Evolutionary conservation across 768 basidiomycete genomes (phyloP), one percentile per base, ranked within the genome.

Genomic region (Obba rivulosa): DNA sequence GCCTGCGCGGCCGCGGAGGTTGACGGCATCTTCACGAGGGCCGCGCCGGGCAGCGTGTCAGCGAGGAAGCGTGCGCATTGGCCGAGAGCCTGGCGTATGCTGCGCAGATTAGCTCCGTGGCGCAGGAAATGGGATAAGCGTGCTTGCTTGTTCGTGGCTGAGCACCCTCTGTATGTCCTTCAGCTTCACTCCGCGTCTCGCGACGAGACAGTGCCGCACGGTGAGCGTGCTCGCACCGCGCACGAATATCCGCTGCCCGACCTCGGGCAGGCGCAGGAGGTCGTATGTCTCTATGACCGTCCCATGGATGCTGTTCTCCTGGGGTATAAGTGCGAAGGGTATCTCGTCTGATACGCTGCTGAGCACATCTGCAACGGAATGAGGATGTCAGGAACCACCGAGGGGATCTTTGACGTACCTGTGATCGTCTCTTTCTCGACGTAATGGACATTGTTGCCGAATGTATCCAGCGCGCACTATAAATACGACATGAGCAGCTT

Each of bases 291-390:
- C 88, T 18, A 79, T 66, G 7, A 92, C 88, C 16, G 68, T 71
- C 10, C 88, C 88, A 55, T 81, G 83, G 31, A 79, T 84, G 14
- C 80, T 80, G 56, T 92, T 92, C 64, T 92, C 88, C 62, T 87
- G 84, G 18, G 88, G 88, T 23, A 90, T 70, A n/a, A 91, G 72
- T 21, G 77, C 87, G 41, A 79, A 70, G 21, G 74, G 72, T 25
- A 66, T 59, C 5, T 60, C 61, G 10, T 67, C 48, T 5, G 77
- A 73, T 35, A 90, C 63, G 16, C 74, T 64, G 38, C 72, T 61
- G 51, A 85, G 81, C 20, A 83, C 80, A 50, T 77, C 88, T 91
- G 60, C 8, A 17, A n/a, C n/a, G 3, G 13, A 7, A 8, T 13
- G 13, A 13, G 37, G 41, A 14, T 37, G 17, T 34, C n/a, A 10